Conservation (phyloP, 75 land plant species). For the Cryptomeria japonica region DNA sequence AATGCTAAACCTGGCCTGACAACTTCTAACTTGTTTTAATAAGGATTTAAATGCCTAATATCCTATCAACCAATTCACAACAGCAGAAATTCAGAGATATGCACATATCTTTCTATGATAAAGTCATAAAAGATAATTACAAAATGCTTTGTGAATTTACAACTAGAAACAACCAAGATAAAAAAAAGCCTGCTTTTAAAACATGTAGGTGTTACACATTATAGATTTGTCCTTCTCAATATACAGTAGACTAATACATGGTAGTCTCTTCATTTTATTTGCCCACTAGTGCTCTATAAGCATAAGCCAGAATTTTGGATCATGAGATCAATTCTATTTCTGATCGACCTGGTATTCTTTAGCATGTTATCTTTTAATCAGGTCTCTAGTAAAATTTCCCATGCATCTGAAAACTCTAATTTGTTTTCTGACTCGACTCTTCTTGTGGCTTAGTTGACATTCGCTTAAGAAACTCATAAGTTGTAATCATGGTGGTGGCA, state of each 20-base stretch:
- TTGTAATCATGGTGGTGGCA: constrained; percentile 82
- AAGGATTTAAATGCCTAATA: neutral
- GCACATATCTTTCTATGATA: neutral
- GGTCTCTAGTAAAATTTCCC: neutral
- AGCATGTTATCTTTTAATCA: neutral
- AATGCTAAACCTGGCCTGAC: neutral
- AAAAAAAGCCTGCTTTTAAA: neutral
- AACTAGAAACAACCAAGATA: neutral
- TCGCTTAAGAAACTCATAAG: constrained; percentile 87
- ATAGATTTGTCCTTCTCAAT: neutral
- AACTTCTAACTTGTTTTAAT: neutral
- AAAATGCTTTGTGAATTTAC: neutral
- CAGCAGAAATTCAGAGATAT: neutral
- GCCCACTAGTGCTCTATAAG: neutral
- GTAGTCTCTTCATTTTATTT: neutral
- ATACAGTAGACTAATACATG: neutral
- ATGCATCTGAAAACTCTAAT: neutral
- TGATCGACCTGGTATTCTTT: constrained; percentile 3
- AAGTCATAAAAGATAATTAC: neutral
- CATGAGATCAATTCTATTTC: neutral
- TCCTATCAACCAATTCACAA: neutral
- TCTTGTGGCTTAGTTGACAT: constrained; percentile 53
- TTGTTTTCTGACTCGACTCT: neutral
- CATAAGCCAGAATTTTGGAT: neutral
- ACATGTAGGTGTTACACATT: neutral